Base-by-base conservation (phyloP, 352 stramenopile genomes). In the Pythium oligandrum region DNA sequence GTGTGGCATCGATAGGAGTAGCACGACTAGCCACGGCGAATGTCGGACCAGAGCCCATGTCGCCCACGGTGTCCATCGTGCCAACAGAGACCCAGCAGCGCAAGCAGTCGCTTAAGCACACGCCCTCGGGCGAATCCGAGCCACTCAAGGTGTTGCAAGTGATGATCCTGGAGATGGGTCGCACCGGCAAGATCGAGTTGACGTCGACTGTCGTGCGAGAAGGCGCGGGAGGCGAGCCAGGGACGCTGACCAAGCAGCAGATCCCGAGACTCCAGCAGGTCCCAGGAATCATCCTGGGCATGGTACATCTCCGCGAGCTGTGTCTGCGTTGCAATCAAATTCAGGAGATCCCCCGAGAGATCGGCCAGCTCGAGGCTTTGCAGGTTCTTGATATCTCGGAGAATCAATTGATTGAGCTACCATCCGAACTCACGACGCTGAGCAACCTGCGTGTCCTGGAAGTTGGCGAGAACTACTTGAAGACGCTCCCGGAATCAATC, bases 261-360 rank as follows among this genome's bases (percentile, higher is more conserved):
- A 67, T 91, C 30, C 66, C 72, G 6, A 61, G 50, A 26, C 66
- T 89, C 7, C 61, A 68, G 30, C 59, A 78, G 44, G 64, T 91
- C 26, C 80, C 80, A 2, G 69, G 67, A 4, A 57, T 88, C 40
- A 68, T 91, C 39, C 74, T 88, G 34, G 70, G 63, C 30, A 80
- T 91, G 70, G 59, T 46, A 0, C 72, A 74, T 11, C 57, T 91
- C 39, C 78, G 66, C 1, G 80, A 88, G 46, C 70, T 91, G 44
- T 78, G 83, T 11, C 42, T 89, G 51, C 73, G 65, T 37, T 85
- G 69, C 65, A 91, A 91, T 55, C 63, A 87, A 31, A 83, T 91
- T 51, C 55, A 50, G 0, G 47, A 57, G 5, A 48, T 93, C 2
- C 78, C 80, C 3, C 76, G 73, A 34, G 78, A 88, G 49, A 79